These are phyloP conservation scores for Aspergillus aculeatinus DNA, from an alignment of 2,329 filamentous ascomycete species.

Conservation along the genomic window DNA sequence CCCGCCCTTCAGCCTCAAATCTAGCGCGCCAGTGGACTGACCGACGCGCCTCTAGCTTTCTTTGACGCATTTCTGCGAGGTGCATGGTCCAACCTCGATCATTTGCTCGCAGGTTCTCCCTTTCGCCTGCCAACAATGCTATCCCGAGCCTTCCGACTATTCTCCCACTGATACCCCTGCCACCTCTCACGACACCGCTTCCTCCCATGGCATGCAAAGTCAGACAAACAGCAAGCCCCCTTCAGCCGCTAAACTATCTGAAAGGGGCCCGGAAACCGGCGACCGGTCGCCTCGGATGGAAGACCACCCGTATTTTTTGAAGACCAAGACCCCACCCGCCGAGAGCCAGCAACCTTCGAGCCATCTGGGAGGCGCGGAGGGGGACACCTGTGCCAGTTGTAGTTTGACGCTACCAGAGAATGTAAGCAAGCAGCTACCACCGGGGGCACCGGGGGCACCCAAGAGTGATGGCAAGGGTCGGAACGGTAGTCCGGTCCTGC, in stretches of 20 bases:
- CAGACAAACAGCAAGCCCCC: slow-evolving; percentile 18
- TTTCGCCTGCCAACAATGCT: slow-evolving; percentile 55
- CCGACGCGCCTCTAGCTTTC: slow-evolving; percentile 49
- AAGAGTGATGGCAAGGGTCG: slow-evolving; percentile 49
- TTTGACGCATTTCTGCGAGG: slow-evolving; percentile 62
- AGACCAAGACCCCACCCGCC: slow-evolving; percentile 34
- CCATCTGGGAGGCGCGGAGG: slow-evolving; percentile 45
- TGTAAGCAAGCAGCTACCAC: slow-evolving; percentile 54
- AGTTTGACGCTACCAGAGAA: slow-evolving; percentile 55
- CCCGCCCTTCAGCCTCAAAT: slow-evolving; percentile 1
- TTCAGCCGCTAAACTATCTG: slow-evolving; percentile 15
- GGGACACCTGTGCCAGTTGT: slow-evolving; percentile 59
- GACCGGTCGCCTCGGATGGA: slow-evolving; percentile 40
- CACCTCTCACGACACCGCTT: slow-evolving; percentile 31
- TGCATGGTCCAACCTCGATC: slow-evolving; percentile 62
- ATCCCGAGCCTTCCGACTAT: slow-evolving; percentile 38
- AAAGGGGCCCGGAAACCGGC: slow-evolving; percentile 16
- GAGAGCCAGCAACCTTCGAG: slow-evolving; percentile 47
- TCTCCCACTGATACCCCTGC: slow-evolving; percentile 45
- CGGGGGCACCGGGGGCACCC: slow-evolving; percentile 53
- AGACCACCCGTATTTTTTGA: slow-evolving; percentile 54
- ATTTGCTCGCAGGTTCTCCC: slow-evolving; percentile 61
- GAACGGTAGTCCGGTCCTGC: slow-evolving; percentile 56
- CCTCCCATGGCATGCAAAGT: slow-evolving; percentile 26
- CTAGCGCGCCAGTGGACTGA: slow-evolving; percentile 9